A percentile compares a stretch with the other conserved stretches of the same genome.
Evolutionary conservation across 192 early-diverging fungal species (phyloP).

Genomic region (Podila verticillata): DNA sequence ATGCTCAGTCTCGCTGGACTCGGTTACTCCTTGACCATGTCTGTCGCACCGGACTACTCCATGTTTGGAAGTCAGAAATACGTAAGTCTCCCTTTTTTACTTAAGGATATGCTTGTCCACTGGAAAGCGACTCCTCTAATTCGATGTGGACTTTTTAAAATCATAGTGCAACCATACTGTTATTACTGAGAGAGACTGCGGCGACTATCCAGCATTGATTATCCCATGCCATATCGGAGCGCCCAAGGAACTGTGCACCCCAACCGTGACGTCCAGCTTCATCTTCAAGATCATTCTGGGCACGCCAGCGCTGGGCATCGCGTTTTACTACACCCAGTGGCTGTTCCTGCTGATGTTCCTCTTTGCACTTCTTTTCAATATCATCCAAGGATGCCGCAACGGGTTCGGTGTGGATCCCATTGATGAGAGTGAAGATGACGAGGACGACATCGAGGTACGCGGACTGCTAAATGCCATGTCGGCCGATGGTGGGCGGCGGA

Average conservation of each 20-base stretch:
- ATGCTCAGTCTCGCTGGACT: conserved; percentile 65
- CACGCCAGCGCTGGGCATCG: conserved; percentile 62
- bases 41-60: conserved; percentile 68
- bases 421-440: conserved; percentile 47
- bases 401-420: conserved; percentile 46
- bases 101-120: neutral
- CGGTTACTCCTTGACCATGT: conserved; percentile 62
- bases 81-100: conserved; percentile 52
- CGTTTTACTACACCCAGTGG: conserved; percentile 67
- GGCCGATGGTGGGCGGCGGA: conserved; percentile 26
- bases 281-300: conserved; percentile 57
- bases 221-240: conserved; percentile 65
- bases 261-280: conserved; percentile 62
- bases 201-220: conserved; percentile 57
- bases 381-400: conserved; percentile 43
- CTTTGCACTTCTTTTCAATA: conserved; percentile 49
- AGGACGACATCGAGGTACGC: conserved; percentile 50
- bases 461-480: conserved; percentile 27
- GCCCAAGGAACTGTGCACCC: conserved; percentile 65
- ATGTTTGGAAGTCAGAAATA: conserved; percentile 71
- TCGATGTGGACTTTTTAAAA: too few relatives aligned
- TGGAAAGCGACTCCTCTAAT: too few relatives aligned
- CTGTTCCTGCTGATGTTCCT: conserved; percentile 57
- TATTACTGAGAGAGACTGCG: conserved; percentile 52
- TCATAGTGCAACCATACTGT: conserved; percentile 65